Base-by-base conservation (phyloP, 495 filamentous ascomycete species). In the Penicillium tannophilum region DNA sequence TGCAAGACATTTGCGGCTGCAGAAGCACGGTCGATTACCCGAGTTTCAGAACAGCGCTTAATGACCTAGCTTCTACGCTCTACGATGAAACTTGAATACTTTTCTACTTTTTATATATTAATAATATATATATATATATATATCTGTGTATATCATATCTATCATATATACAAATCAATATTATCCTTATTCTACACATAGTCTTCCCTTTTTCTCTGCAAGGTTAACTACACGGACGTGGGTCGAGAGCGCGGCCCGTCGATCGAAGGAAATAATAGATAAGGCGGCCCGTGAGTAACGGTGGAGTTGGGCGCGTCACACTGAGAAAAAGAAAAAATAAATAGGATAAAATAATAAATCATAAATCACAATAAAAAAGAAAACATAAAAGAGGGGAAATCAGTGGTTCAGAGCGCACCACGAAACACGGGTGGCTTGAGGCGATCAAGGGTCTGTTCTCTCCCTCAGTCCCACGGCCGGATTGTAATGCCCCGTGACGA, bases 331-430 rank as follows among this genome's bases (percentile, higher is more conserved):
- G 53, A 56, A 28, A 33, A 49, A 33, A 16, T n/a, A 20, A 52
- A 30, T 11, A 23, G 7, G 6, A 45, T 6, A n/a, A n/a, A n/a
- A n/a, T 42, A 42, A 42, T 16, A 45, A 45, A 45, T 45, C 3
- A 23, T 23, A 23, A 23, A 23, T 23, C 20, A 4, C 1, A 20
- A 19, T 20, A 45, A 7, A 52, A 56, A 54, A 49, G 24, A 12
- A 33, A 4, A 23, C 20, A 23, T 23, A 17, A 20, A 42, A 31
- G 17, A 57, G 62, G 59, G 67, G 54, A 31, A 60, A 73, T 69
- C 67, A 72, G 59, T 77, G 74, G 74, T 42, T 55, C 50, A 74
- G 71, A 77, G 51, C 5, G 56, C 64, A 75, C 74, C 74, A 77
- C 74, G 72, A 70, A 72, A 66, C 64, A 66, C 68, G 63, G 62